Evolutionary conservation across 1,284 basidiomycete species (phyloP).

Genomic region (Leccinum pseudoinsigne): DNA sequence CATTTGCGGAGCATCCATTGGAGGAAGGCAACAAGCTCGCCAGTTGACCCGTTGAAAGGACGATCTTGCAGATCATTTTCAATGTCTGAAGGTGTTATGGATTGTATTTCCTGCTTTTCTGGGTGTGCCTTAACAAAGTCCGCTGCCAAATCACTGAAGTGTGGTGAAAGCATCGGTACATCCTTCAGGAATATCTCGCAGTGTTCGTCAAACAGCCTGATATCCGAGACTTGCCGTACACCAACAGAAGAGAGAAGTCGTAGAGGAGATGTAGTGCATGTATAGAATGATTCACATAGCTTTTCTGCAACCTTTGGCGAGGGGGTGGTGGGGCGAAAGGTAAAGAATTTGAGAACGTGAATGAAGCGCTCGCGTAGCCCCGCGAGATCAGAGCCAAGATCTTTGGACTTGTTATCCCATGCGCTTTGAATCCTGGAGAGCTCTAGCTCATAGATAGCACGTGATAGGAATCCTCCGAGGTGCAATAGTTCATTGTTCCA

Average conservation of each 20-base stretch:
- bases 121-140: constrained; percentile 66
- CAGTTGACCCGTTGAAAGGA: constrained; percentile 57
- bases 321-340: too few species aligned
- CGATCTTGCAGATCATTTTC: constrained; percentile 70
- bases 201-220: too few species aligned
- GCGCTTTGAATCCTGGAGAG: constrained; percentile 52
- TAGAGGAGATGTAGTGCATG: too few species aligned
- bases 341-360: too few species aligned
- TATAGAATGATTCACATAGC: too few species aligned
- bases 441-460: constrained; percentile 87
- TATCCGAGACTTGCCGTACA: too few species aligned
- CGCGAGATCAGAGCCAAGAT: too few species aligned
- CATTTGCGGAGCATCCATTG: constrained; percentile 60
- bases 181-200: too few species aligned
- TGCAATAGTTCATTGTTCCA: constrained; percentile 88
- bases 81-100: constrained; percentile 81
- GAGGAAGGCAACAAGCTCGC: constrained; percentile 79
- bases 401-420: constrained; percentile 36
- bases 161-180: too few species aligned
- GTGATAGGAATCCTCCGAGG: constrained; percentile 79
- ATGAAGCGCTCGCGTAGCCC: too few species aligned
- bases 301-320: too few species aligned
- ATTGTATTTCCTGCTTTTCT: constrained; percentile 59
- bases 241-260: too few species aligned
- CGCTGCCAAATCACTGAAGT: constrained; percentile 14